Conservation (phyloP, 106 monocot genomes). For the Dendrobium nobile region DNA sequence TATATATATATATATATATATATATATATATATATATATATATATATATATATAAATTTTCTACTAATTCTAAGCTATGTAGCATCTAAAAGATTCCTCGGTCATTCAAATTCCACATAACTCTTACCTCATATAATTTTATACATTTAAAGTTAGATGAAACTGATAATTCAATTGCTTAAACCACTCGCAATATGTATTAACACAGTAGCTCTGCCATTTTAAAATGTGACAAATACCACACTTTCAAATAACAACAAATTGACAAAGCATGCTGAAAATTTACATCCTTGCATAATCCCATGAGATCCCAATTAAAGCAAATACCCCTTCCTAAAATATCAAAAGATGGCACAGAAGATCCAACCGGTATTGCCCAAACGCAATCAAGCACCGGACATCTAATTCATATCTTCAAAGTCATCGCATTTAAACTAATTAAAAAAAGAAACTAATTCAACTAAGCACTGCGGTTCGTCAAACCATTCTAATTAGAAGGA, state of each 20-base stretch:
- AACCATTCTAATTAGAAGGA: background rate
- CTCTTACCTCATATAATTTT: too few species aligned
- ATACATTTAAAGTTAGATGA: too few species aligned
- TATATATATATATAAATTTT: too few species aligned
- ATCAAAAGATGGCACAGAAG: background rate
- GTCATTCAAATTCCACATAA: too few species aligned
- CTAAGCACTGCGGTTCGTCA: background rate
- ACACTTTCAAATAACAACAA: background rate
- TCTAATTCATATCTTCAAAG: background rate
- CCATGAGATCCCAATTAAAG: background rate
- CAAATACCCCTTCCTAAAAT: background rate
- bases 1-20: too few species aligned
- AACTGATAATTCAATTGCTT: too few species aligned
- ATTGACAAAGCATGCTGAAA: background rate
- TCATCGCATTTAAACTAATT: background rate
- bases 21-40: too few species aligned
- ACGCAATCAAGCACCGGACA: background rate
- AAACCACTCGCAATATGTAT: too few species aligned
- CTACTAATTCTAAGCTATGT: too few species aligned
- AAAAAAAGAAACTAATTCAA: background rate
- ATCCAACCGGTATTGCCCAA: background rate
- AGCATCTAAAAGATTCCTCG: too few species aligned
- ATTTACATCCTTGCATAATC: background rate
- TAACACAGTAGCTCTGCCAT: background rate
- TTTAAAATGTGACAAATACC: background rate